Evolutionary conservation across 2,329 filamentous ascomycete genomes (phyloP), one percentile per base, ranked within the genome.

Genomic region (Fonsecaea erecta): DNA sequence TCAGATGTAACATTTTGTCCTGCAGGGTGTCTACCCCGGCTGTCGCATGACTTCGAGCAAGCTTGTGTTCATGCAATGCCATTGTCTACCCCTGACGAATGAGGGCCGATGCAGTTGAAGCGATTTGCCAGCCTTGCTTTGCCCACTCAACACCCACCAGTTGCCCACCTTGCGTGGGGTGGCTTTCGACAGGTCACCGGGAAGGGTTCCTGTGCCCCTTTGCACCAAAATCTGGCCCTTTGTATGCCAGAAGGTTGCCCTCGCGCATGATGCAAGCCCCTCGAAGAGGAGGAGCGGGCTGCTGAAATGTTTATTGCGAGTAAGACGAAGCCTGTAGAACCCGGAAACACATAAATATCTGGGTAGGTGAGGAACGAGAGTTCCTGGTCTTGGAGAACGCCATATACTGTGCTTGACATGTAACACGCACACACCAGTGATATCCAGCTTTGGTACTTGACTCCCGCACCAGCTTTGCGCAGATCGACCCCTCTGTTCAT

Each of bases 301-400:
- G 43, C 43, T 52, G 28, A 9, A 28, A 52, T n/a, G 30, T 35
- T 6, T 14, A 24, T 26, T n/a, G 37, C 7, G 28, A 5, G 2
- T 5, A n/a, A 21, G 56, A 18, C 56, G 12, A 43, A 51, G 37
- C 56, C 55, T 51, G 37, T n/a, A 9, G 37, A 11, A 9, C 37
- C 26, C 37, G 16, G 16, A 32, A n/a, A 21, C 9, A 32, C 54
- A 61, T 61, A 61, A 61, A 46, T 61, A 61, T 18, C 51, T 35
- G 18, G 24, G 6, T 52, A 9, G 12, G n/a, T n/a, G 28, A 43
- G n/a, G 21, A 21, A 8, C 8, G 14, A 11, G 3, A 2, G 18
- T 52, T 11, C 9, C 26, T 28, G 14, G 18, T 14, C 12, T 1
- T 61, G 3, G 14, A 53, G 28, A 37, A 14, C 11, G 21, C 26